A percentile compares a stretch with the other conserved stretches of the same genome.
Conservation (phyloP, 495 filamentous ascomycete genomes). For the Xylaria sp. region DNA sequence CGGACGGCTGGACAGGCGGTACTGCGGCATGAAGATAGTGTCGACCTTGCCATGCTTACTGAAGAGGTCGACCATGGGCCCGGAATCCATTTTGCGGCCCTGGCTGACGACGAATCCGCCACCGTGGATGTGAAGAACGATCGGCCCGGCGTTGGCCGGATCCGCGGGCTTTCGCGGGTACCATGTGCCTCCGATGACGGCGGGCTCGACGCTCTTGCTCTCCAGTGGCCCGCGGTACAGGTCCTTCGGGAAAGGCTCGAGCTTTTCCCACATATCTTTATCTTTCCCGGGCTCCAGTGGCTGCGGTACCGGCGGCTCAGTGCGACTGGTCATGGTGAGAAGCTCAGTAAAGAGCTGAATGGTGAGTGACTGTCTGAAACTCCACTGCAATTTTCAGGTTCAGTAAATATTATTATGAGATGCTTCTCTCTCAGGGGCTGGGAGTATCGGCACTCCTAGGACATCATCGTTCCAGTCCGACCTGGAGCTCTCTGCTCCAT, state of each 20-base stretch:
- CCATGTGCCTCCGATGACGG: constrained; percentile 26
- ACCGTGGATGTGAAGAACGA: constrained; percentile 47
- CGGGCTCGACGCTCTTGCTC: constrained; percentile 19
- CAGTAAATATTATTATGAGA: not conserved
- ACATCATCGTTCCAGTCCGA: not conserved
- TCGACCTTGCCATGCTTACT: constrained; percentile 30
- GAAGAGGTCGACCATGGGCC: constrained; percentile 33
- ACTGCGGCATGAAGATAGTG: constrained; percentile 44
- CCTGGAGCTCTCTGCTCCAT: not conserved
- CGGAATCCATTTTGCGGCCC: constrained; percentile 27
- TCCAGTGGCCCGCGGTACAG: constrained; percentile 25
- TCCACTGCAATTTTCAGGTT: constrained; percentile 22
- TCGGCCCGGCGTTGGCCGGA: not conserved
- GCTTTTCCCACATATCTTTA: constrained; percentile 25
- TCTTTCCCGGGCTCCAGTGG: constrained; percentile 24
- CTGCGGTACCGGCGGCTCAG: constrained; percentile 19
- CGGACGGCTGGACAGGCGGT: constrained; percentile 45
- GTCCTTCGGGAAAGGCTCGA: constrained; percentile 22
- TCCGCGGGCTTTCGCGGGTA: constrained; percentile 22
- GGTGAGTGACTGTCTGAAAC: constrained; percentile 19
- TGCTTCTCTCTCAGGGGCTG: not conserved
- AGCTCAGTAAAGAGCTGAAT: not conserved
- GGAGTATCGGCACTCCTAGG: not conserved
- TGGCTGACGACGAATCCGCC: constrained; percentile 53
- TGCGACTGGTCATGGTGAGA: not conserved